phyloP scores from a whole-genome alignment of 495 filamentous ascomycete species.

The Penicillium malachiteum region DNA sequence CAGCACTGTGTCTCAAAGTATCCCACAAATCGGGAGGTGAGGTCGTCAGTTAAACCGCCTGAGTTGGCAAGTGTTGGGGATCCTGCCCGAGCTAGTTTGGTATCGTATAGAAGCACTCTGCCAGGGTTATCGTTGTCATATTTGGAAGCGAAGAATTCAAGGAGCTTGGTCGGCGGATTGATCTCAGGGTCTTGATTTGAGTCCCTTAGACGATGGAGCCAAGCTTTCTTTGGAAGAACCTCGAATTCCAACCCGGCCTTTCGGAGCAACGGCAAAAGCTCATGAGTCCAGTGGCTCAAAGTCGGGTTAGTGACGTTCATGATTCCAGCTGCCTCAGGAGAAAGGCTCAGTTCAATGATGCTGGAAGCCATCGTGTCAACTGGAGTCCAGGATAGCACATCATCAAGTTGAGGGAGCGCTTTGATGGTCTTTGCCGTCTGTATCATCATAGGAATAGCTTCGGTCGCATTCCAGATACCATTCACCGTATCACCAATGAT shows the following conservation, averaged over 20 bases:
- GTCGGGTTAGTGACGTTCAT: constrained; percentile 47
- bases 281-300: constrained; percentile 48
- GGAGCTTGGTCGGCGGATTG: constrained; percentile 48
- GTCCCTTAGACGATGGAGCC: constrained; percentile 43
- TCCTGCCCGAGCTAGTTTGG: constrained; percentile 18
- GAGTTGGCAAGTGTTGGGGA: constrained; percentile 17
- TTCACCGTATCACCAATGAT: constrained; percentile 51
- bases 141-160: constrained; percentile 45
- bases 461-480: constrained; percentile 62
- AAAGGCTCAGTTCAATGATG: constrained; percentile 29
- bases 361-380: constrained; percentile 55
- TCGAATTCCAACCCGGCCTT: constrained; percentile 45
- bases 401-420: constrained; percentile 52
- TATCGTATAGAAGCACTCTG: constrained; percentile 25
- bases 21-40: constrained; percentile 14
- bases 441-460: constrained; percentile 64
- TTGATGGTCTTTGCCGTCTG: constrained; percentile 44
- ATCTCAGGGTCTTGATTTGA: constrained; percentile 34
- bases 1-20: constrained; percentile 21
- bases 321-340: constrained; percentile 14
- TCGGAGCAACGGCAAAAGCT: constrained; percentile 48
- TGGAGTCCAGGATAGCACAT: constrained; percentile 57
- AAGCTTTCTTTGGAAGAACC: constrained; percentile 39
- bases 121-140: constrained; percentile 36
- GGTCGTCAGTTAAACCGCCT: constrained; percentile 7